Evolutionary conservation across 164 flowering plant species (phyloP), one percentile per base, ranked within the genome.

Genomic region (Vitis cinerea): DNA sequence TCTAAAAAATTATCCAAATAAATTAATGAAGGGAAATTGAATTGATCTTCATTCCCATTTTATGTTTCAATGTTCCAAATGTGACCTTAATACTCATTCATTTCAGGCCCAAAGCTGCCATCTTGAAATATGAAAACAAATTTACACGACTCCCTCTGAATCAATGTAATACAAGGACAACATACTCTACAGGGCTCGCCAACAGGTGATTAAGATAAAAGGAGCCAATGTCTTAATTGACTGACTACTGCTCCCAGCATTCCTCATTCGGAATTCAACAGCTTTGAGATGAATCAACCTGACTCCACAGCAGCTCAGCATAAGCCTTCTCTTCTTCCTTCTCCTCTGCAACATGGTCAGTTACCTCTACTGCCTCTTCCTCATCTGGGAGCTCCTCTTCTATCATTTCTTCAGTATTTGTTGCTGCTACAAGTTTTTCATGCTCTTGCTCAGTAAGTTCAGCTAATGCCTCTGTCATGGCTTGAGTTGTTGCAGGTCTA

Each of bases 241-340:
- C 61, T 83, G 81, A 67, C 84, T 81, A 19, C 53, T 23, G 53
- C 54, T 48, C n/a, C 51, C n/a, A 12, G 12, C 48, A 13, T 44
- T 47, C 10, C 51, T 62, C 51, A 55, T 23, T 6, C 48, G 50
- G 60, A 54, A 3, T 19, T 79, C 77, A 82, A 60, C 71, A 65
- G 67, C 80, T 72, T 63, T 74, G 75, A 2, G 83, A 79, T 54
- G 88, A 85, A 68, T 86, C 94, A 52, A 90, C 88, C 80, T 88
- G 92, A 74, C 82, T 83, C 98, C 98, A 91, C 3, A 93, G 84
- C 51, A 66, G 72, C 64, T 88, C 86, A 6, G 94, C 96, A 71
- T 88, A 93, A 78, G 85, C 72, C 83, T 88, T 29, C 90, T 97
- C 64, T 93, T 92, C 71, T 87, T 90, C 62, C 76, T 83, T 77